Base-by-base conservation (phyloP, 2,329 filamentous ascomycete genomes). In the Beauveria caledonica region DNA sequence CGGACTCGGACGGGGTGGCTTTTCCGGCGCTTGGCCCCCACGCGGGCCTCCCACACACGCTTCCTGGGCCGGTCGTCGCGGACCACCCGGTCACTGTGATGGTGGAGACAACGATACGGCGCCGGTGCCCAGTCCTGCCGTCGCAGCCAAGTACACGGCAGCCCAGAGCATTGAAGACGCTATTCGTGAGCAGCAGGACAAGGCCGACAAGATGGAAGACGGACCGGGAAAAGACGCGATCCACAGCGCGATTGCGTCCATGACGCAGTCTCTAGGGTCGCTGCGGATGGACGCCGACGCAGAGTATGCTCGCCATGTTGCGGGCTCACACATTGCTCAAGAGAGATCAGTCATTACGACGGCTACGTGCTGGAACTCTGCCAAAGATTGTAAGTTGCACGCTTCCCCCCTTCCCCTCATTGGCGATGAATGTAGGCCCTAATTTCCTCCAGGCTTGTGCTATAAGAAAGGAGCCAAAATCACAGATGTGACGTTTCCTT, bases 251-350 rank as follows among this genome's bases (percentile, higher is more conserved):
- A 68, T 79, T 45, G 71, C 76, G 60, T 69, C 67, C 36, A 65
- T 82, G 59, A 72, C 72, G 46, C 63, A 64, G 13, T 70, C 71
- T 51, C 65, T 80, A 27, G 72, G 76, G 56, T 60, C 63, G 60
- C 60, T 80, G 59, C 68, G 72, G 62, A 62, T 78, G 6, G 74
- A 79, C 66, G 78, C 75, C 2, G 78, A 82, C 57, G 79, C 76
- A 65, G 73, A 76, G 62, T 77, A 77, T 62, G 79, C 77, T 33
- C 70, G 72, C 62, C 74, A 77, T 63, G 57, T 81, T 63, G 76
- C 68, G 21, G 58, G 21, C 8, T n/a, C 33, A 9, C n/a, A 39
- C 7, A n/a, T 50, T n/a, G 15, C 42, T 5, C 33, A 33, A 10
- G 52, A 42, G 23, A 55, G 52, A 44, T 40, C 29, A 3, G 51